Percentiles rank a stretch among this genome's conserved stretches.
These are phyloP conservation scores for Curvularia hawaiiensis DNA, from an alignment of 2,329 filamentous ascomycete genomes.

Conservation along the genomic window DNA sequence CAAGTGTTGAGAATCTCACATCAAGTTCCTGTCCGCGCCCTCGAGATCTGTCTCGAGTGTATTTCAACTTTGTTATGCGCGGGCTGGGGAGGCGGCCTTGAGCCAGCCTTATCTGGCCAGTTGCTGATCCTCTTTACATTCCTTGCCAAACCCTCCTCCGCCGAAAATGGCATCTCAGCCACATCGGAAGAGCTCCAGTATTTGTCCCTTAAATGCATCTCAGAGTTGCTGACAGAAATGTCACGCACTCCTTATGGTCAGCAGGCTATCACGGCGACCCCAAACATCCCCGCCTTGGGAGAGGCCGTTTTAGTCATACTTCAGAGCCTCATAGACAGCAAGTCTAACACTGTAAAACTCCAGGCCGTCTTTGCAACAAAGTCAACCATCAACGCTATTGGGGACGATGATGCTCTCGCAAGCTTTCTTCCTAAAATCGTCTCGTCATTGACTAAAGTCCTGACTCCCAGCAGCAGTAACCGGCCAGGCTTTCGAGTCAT, in stretches of 20 bases:
- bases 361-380: slow-evolving; percentile 70
- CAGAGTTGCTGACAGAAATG: slow-evolving; percentile 67
- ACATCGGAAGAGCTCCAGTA: slow-evolving; percentile 76
- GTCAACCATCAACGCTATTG: slow-evolving; percentile 66
- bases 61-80: slow-evolving; percentile 73
- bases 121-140: slow-evolving; percentile 84
- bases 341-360: slow-evolving; percentile 70
- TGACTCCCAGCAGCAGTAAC: slow-evolving; percentile 70
- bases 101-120: slow-evolving; percentile 77
- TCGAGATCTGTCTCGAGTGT: slow-evolving; percentile 79
- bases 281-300: slow-evolving; percentile 77
- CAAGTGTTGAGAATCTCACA: slow-evolving; percentile 81
- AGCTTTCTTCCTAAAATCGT: slow-evolving; percentile 88
- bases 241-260: slow-evolving; percentile 56
- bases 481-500: slow-evolving; percentile 68
- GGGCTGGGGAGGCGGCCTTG: slow-evolving; percentile 78
- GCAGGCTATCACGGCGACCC: slow-evolving; percentile 57
- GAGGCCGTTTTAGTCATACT: slow-evolving; percentile 82
- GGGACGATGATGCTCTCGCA: slow-evolving; percentile 75
- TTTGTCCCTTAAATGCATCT: slow-evolving; percentile 72
- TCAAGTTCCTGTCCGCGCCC: slow-evolving; percentile 69
- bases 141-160: slow-evolving; percentile 73
- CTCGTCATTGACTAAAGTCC: slow-evolving; percentile 76
- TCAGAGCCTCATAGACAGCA: slow-evolving; percentile 70
- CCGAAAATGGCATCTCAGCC: slow-evolving; percentile 52